Conservation (phyloP, 495 filamentous ascomycete species). For the Daldinia decipiens region DNA sequence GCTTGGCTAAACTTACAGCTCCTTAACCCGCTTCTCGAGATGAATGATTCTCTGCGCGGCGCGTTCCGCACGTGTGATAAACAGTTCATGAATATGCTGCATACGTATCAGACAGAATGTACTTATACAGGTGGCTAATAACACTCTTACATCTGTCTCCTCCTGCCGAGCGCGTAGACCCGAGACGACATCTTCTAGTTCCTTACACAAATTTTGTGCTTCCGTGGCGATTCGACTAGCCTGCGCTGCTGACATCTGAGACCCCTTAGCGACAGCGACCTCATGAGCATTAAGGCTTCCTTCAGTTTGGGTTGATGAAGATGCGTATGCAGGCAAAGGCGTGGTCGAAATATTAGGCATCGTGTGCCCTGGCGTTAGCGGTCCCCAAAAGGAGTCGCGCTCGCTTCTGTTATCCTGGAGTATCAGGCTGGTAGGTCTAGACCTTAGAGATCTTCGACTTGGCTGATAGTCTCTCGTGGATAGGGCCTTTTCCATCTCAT, state of each 20-base stretch:
- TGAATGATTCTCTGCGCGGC: slow-evolving; percentile 63
- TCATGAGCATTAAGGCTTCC: not conserved
- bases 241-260: slow-evolving; percentile 39
- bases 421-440: slow-evolving; percentile 31
- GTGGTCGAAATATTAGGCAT: slow-evolving; percentile 35
- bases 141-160: slow-evolving; percentile 59
- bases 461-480: slow-evolving; percentile 35
- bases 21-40: slow-evolving; percentile 58
- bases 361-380: slow-evolving; percentile 30
- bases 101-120: slow-evolving; percentile 13
- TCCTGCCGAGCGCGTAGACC: slow-evolving; percentile 58
- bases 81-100: slow-evolving; percentile 64
- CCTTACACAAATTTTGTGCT: slow-evolving; percentile 53
- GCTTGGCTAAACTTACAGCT: slow-evolving; percentile 54
- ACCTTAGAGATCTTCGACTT: slow-evolving; percentile 27
- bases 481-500: slow-evolving; percentile 57
- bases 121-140: slow-evolving; percentile 6
- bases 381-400: slow-evolving; percentile 37
- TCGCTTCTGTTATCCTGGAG: slow-evolving; percentile 22
- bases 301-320: slow-evolving; percentile 32
- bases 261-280: slow-evolving; percentile 5
- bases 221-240: slow-evolving; percentile 51
- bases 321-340: slow-evolving; percentile 26
- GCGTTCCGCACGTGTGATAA: slow-evolving; percentile 61
- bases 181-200: slow-evolving; percentile 50